phyloP scores from a whole-genome alignment of 208 protist species.

The Tetramitus jugosus region DNA sequence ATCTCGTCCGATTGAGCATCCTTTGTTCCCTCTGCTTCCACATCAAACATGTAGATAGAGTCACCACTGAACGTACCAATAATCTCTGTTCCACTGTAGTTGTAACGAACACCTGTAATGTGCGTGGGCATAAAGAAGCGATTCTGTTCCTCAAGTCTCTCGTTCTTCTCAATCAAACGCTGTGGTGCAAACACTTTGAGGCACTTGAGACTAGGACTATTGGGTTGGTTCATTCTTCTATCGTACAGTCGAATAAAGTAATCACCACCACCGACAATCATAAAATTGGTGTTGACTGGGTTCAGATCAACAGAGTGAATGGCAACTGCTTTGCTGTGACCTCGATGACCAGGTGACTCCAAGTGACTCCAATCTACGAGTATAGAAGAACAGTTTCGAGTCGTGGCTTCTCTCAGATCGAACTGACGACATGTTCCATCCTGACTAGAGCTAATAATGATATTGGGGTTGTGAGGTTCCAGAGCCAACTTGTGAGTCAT shows the following conservation, averaged over 20 bases:
- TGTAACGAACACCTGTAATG: conserved; percentile 7
- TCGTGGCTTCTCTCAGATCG: not conserved
- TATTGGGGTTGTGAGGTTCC: not conserved
- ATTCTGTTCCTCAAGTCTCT: too few relatives aligned
- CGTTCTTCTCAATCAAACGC: not conserved
- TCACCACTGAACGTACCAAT: not conserved
- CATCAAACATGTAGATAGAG: conserved; percentile 16
- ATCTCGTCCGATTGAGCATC: not conserved
- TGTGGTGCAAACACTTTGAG: not conserved
- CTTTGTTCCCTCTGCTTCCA: not conserved
- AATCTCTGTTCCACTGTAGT: not conserved
- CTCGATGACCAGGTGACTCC: not conserved
- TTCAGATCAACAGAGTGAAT: conserved; percentile 2
- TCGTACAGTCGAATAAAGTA: not conserved
- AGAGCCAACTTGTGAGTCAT: not conserved
- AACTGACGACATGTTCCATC: not conserved
- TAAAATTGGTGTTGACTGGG: not conserved
- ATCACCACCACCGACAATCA: conserved; percentile 3
- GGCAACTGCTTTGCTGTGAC: not conserved
- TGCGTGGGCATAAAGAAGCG: not conserved
- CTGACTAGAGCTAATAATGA: not conserved
- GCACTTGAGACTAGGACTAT: too few relatives aligned
- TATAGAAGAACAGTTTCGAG: not conserved
- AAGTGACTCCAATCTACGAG: too few relatives aligned
- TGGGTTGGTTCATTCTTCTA: not conserved